A percentile compares a stretch with the other conserved stretches of the same genome.
phyloP scores from a whole-genome alignment of 345 rosid genomes.

The Gossypium mustelinum region DNA sequence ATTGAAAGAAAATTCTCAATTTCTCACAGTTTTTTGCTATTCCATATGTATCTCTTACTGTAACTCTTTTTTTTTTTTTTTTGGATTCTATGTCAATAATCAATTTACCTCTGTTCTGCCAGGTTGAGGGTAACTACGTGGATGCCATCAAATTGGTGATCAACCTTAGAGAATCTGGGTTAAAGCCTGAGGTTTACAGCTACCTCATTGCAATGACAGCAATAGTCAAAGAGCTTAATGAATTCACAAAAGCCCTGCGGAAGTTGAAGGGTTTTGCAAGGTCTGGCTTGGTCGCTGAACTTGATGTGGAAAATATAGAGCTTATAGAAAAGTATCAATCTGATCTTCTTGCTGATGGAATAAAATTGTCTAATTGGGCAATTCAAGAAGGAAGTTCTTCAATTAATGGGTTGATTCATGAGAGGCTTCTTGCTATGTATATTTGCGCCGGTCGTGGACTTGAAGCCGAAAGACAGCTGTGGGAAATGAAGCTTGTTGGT shows the following conservation, averaged over 20 bases:
- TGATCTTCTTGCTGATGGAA: slow-evolving; percentile 59
- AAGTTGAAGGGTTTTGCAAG: slow-evolving; percentile 60
- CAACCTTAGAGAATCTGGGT: slow-evolving; percentile 57
- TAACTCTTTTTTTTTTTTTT: neutral
- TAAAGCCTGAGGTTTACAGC: slow-evolving; percentile 81
- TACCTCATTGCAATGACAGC: slow-evolving; percentile 92
- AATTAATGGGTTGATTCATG: slow-evolving; percentile 60
- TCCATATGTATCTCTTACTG: neutral
- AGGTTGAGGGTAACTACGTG: slow-evolving; percentile 83
- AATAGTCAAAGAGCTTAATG: slow-evolving; percentile 83
- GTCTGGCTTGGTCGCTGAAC: slow-evolving; percentile 53
- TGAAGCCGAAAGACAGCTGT: slow-evolving; percentile 82
- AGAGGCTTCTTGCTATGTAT: slow-evolving; percentile 89
- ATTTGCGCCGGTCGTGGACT: slow-evolving; percentile 79
- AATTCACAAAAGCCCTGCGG: slow-evolving; percentile 64
- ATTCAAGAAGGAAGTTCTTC: slow-evolving; percentile 58
- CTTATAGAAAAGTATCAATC: slow-evolving; percentile 70
- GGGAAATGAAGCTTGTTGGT: slow-evolving; percentile 89
- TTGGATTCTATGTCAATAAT: slow-evolving; percentile 1
- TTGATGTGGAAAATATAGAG: slow-evolving; percentile 43
- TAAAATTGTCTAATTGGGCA: slow-evolving; percentile 64
- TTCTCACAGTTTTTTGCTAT: neutral
- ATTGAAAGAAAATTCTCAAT: neutral
- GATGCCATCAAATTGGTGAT: slow-evolving; percentile 65
- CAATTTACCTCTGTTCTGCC: slow-evolving; percentile 11